A percentile compares a stretch with the other conserved stretches of the same genome.
Evolutionary conservation across 1,284 basidiomycete genomes (phyloP).

Genomic region (Pisolithus thermaeus): DNA sequence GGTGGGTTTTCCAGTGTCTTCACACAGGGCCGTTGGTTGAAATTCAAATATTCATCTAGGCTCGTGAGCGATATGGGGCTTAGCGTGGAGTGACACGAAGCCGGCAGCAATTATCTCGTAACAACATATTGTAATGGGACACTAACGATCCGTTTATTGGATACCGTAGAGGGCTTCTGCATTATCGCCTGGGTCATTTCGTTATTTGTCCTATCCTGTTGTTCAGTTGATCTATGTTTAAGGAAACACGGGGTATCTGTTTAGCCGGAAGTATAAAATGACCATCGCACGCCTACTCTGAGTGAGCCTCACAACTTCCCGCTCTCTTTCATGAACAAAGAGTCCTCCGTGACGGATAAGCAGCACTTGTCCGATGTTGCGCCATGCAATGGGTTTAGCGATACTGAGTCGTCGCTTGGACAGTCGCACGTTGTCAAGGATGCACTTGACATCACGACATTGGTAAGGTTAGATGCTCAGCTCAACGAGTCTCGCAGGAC

Average conservation of each 20-base stretch:
- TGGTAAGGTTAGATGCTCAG: not conserved
- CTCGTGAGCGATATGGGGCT: constrained; percentile 11
- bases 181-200: not conserved
- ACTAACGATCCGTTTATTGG: not conserved
- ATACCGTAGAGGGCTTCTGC: not conserved
- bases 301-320: not conserved
- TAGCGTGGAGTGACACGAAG: not conserved
- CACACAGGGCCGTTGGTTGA: not conserved
- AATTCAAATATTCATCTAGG: constrained; percentile 1
- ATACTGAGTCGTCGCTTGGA: not conserved
- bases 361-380: not conserved
- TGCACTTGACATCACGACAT: not conserved
- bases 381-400: not conserved
- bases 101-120: not conserved
- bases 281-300: not conserved
- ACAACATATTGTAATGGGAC: not conserved
- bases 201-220: not conserved
- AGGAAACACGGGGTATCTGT: not conserved
- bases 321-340: not conserved
- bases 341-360: not conserved
- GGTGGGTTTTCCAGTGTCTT: constrained; percentile 30
- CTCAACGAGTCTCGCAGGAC: not conserved
- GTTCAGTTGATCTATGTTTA: not conserved
- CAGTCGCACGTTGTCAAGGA: not conserved
- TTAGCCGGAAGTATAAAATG: not conserved